Evolutionary conservation across 1,284 basidiomycete species (phyloP).

Genomic region (Microbotryum saponariae): DNA sequence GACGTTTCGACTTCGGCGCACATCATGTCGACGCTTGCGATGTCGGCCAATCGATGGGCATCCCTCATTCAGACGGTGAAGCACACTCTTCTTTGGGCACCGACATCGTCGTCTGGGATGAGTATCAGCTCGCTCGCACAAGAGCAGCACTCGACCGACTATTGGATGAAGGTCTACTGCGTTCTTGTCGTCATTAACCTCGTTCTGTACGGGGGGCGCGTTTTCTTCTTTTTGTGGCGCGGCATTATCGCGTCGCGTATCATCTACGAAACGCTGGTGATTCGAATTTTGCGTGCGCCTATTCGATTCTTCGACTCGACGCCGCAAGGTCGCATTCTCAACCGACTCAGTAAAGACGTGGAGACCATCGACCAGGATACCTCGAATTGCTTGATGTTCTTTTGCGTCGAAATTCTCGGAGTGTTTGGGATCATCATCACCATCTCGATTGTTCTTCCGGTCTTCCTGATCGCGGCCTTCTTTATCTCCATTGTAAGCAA

Average conservation of each 20-base stretch:
- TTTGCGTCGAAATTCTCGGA: conserved; percentile 24
- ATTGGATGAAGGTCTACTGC: conserved; percentile 32
- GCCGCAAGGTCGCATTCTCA: conserved; percentile 47
- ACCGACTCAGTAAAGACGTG: conserved; percentile 43
- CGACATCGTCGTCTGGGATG: not conserved
- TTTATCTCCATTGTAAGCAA: conserved; percentile 38
- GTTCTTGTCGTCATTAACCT: conserved; percentile 24
- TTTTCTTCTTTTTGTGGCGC: conserved; percentile 27
- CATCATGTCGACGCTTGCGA: not conserved
- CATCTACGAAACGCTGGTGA: conserved; percentile 29
- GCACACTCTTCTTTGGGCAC: not conserved
- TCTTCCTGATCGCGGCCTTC: conserved; percentile 43
- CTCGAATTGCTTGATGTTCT: conserved; percentile 22
- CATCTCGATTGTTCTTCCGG: conserved; percentile 35
- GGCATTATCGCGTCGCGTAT: conserved; percentile 24
- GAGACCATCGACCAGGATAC: conserved; percentile 47
- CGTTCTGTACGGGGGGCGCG: conserved; percentile 16
- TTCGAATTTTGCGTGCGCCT: conserved; percentile 27
- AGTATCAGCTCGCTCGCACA: not conserved
- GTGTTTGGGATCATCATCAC: conserved; percentile 31
- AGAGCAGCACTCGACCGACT: conserved; percentile 17
- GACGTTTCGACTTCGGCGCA: not conserved
- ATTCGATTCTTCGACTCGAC: conserved; percentile 36
- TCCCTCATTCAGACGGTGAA: not conserved
- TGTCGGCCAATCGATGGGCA: conserved; percentile 1